These are phyloP conservation scores for Herpotrichia juniperi DNA, from an alignment of 2,329 filamentous ascomycete genomes.

Conservation along the genomic window DNA sequence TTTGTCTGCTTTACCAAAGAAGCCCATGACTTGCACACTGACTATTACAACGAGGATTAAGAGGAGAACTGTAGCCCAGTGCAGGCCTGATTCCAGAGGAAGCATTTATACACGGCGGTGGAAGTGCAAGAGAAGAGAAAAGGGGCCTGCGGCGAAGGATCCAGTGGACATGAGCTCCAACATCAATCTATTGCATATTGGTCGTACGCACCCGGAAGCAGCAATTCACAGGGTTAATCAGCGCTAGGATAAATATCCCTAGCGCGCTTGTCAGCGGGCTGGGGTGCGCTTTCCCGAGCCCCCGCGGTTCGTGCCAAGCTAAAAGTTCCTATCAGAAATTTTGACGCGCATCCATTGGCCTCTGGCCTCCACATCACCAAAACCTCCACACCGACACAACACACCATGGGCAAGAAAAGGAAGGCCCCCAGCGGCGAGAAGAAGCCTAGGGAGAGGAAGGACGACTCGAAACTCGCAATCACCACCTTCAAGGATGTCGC, in stretches of 20 bases:
- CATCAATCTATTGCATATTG: no score
- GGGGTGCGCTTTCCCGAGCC: slow-evolving; percentile 8
- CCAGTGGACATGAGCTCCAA: no score
- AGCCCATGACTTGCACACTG: slow-evolving; percentile 65
- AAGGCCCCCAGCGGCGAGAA: slow-evolving; percentile 64
- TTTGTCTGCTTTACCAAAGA: slow-evolving; percentile 71
- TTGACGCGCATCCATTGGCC: slow-evolving; percentile 8
- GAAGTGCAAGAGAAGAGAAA: slow-evolving; percentile 2
- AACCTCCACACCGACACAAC: slow-evolving; percentile 7
- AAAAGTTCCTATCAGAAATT: slow-evolving; percentile 39
- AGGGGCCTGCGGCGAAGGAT: no score
- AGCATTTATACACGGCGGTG: slow-evolving; percentile 30
- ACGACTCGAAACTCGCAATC: slow-evolving; percentile 61
- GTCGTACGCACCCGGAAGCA: no score
- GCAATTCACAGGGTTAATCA: background rate
- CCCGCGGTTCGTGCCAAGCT: slow-evolving; percentile 23
- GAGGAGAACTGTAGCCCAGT: slow-evolving; percentile 43
- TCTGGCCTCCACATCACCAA: slow-evolving; percentile 1
- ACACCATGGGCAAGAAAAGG: slow-evolving; percentile 64
- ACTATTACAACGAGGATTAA: slow-evolving; percentile 44
- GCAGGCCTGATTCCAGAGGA: slow-evolving; percentile 44
- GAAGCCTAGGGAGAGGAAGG: slow-evolving; percentile 40
- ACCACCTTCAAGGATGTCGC: slow-evolving; percentile 81
- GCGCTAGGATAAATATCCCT: background rate
- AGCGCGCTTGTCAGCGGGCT: background rate